Evolutionary conservation across 2,329 filamentous ascomycete genomes (phyloP).

Genomic region (Colletotrichum sp.): DNA sequence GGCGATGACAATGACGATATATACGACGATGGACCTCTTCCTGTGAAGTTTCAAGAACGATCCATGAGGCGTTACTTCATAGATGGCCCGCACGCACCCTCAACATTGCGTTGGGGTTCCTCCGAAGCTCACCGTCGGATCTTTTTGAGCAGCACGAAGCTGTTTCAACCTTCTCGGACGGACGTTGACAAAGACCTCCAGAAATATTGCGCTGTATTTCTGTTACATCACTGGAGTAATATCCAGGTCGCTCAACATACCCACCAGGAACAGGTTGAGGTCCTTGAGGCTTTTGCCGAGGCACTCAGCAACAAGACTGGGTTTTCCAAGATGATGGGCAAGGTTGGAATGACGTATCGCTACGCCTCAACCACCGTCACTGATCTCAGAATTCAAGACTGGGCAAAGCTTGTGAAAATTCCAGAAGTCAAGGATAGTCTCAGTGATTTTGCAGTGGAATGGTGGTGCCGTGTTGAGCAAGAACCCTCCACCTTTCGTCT

Average conservation of each 20-base stretch:
- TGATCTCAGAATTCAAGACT: not conserved
- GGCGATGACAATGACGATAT: not conserved
- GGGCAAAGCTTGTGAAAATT: not conserved
- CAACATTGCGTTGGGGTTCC: not conserved
- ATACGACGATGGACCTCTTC: not conserved
- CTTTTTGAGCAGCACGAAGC: not conserved
- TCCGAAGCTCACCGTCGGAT: not conserved
- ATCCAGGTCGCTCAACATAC: not conserved
- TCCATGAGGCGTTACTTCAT: not conserved
- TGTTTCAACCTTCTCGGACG: not conserved
- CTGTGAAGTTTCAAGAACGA: not conserved
- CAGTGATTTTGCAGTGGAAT: not conserved
- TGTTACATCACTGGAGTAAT: not conserved
- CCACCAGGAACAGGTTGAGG: not conserved
- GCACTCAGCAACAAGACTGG: not conserved
- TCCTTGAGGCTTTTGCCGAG: not conserved
- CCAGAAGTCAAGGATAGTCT: not conserved
- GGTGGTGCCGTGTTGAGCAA: not conserved
- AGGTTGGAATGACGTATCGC: not conserved
- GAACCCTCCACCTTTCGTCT: not conserved
- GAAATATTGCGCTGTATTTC: not conserved
- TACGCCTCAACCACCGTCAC: accelerated
- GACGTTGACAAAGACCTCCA: not conserved
- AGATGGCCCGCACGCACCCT: not conserved
- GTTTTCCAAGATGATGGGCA: not conserved